These are phyloP conservation scores for Salix exigua DNA, from an alignment of 345 rosid genomes.

Conservation along the genomic window DNA sequence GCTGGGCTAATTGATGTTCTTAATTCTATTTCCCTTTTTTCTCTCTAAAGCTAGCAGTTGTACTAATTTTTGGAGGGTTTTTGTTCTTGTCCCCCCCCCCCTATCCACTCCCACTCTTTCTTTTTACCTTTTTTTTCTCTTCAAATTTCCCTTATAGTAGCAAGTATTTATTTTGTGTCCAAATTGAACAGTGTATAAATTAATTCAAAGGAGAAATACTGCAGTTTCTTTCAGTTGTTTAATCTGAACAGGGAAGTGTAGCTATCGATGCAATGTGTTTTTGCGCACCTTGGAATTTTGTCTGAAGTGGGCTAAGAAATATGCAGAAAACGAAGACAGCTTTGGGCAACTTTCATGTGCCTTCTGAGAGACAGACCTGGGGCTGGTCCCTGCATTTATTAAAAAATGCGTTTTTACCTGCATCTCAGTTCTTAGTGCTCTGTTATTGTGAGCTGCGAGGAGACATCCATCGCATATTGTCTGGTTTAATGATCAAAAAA, in stretches of 20 bases:
- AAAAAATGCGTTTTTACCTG: slow-evolving; percentile 9
- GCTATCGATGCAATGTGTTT: background rate
- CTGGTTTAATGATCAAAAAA: background rate
- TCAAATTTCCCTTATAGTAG: background rate
- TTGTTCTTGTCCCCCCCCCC: background rate
- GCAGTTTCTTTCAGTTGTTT: slow-evolving; percentile 11
- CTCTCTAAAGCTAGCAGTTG: background rate
- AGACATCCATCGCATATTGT: slow-evolving; percentile 16
- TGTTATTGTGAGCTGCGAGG: slow-evolving; percentile 3
- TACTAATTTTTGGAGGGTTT: slow-evolving; percentile 9
- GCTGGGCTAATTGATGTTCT: slow-evolving; percentile 4
- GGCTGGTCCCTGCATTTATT: background rate
- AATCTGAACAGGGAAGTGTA: background rate
- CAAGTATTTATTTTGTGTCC: background rate
- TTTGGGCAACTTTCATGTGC: slow-evolving; percentile 6
- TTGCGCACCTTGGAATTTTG: background rate
- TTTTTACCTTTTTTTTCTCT: background rate
- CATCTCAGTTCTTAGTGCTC: background rate
- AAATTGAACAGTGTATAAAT: slow-evolving; percentile 13
- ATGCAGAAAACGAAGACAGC: background rate
- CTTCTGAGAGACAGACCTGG: background rate
- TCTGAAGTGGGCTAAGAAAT: background rate
- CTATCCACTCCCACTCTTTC: background rate
- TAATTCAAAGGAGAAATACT: slow-evolving; percentile 13
- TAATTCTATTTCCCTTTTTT: background rate